Percentiles rank a stretch among this genome's conserved stretches.
phyloP scores from a whole-genome alignment of 495 filamentous ascomycete genomes.

The Cetradonia linearis region DNA sequence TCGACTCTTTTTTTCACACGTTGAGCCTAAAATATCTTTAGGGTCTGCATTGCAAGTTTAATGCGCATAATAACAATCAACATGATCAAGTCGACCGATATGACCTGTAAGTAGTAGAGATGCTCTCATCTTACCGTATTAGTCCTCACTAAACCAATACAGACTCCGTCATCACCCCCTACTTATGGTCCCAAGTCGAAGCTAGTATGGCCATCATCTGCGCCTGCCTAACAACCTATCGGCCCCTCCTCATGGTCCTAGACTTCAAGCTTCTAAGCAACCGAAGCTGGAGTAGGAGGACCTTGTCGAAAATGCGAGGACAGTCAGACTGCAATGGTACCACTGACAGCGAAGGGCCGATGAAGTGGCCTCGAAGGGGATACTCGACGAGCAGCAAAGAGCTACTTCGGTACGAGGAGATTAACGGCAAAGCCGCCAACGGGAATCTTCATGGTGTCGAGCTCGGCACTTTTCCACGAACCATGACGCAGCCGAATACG shows the following conservation, averaged over 20 bases:
- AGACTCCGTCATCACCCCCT: constrained; percentile 14
- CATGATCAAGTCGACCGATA: constrained; percentile 10
- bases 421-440: background rate
- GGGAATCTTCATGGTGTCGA: background rate
- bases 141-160: no score
- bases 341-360: constrained; percentile 1
- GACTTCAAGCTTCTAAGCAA: constrained; percentile 6
- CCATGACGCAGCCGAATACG: background rate
- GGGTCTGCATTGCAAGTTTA: constrained; percentile 29
- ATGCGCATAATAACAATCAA: constrained; percentile 27
- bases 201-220: constrained; percentile 18
- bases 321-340: constrained; percentile 1
- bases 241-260: constrained; percentile 12
- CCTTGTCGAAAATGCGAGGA: background rate
- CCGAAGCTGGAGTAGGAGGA: background rate
- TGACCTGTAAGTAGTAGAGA: constrained; percentile 6
- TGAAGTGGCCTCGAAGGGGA: constrained; percentile 1
- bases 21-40: background rate
- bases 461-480: background rate
- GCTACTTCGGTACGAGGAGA: constrained; percentile 6
- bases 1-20: no score
- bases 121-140: no score
- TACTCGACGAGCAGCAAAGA: background rate
- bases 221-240: constrained; percentile 19
- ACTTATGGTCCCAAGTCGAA: constrained; percentile 20